A percentile compares a stretch with the other conserved stretches of the same genome.
phyloP scores from a whole-genome alignment of 2,329 filamentous ascomycete genomes.

The Pseudocercospora fuligena region DNA sequence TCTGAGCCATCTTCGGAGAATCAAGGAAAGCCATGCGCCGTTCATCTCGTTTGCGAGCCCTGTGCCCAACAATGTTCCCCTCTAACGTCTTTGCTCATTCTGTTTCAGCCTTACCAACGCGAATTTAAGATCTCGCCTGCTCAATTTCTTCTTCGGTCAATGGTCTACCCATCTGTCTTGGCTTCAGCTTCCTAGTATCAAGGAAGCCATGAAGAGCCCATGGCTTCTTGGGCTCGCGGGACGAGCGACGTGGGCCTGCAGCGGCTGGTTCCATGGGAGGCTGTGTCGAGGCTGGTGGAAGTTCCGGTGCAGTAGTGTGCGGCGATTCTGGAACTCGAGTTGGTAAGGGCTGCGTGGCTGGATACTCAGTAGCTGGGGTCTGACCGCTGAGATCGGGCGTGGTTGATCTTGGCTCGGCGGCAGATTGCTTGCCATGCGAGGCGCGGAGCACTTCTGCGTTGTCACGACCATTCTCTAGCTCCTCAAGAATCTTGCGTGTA shows the following conservation, averaged over 20 bases:
- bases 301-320: neutral
- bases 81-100: neutral
- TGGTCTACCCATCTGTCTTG: neutral
- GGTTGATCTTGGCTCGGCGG: neutral
- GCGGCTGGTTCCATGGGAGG: neutral
- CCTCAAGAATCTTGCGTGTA: neutral
- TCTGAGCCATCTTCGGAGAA: neutral
- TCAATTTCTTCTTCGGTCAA: constrained; percentile 3
- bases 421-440: neutral
- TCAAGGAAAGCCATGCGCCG: neutral
- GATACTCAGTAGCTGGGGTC: neutral
- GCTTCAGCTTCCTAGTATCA: neutral
- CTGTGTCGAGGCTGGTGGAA: neutral
- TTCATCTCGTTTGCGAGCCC: neutral
- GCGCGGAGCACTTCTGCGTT: neutral
- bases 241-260: neutral
- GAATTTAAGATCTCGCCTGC: neutral
- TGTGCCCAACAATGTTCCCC: neutral
- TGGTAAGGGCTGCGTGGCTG: neutral
- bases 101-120: neutral
- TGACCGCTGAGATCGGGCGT: neutral
- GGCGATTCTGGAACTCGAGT: neutral
- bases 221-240: neutral
- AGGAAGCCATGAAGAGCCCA: neutral
- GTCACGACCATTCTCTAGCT: neutral